Base-by-base conservation (phyloP, 2,329 filamentous ascomycete species). In the Lasiodiplodia theobromae region DNA sequence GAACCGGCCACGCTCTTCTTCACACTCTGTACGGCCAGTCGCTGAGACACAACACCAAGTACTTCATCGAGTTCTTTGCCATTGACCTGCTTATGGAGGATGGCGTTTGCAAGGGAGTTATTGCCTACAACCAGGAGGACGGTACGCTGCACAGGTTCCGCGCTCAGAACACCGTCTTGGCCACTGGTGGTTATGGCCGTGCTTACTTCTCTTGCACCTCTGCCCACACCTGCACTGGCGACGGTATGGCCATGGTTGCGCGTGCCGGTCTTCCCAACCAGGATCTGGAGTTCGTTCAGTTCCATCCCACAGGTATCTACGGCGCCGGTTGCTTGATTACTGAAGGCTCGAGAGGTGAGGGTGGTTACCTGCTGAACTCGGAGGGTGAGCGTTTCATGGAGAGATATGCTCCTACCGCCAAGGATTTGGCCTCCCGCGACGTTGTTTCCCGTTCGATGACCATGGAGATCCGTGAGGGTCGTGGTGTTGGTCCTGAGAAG, bases 361-460 rank as follows among this genome's bases (percentile, higher is more conserved):
- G 95, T 87, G 95, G 95, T 78, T 98, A 97, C 82, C 89, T 99
- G 64, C 88, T 98, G 74, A 99, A 99, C 89, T 94, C 92, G 6
- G 92, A 98, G 87, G 95, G 95, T 85, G 96, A 98, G 86, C 92
- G 95, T 77, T 99, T 99, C 85, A 99, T 99, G 95, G 95, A 98
- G 85, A 91, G 95, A 78, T 99, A 99, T 79, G 95, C 95, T 53
- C 95, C 95, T 69, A 98, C 95, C 63, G 95, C 95, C 75, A 98
- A 97, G 89, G 95, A 99, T 89, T 88, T 99, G 79, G 95, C 95
- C 72, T 94, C 91, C 76, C 93, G 95, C 83, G 95, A 99, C 77
- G 96, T 98, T 74, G 95, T 98, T 73, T 97, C 94, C 71, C 92
- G 96, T 79, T 97, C 93, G 71, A 99, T 99, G 94, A 99, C 94